Evolutionary conservation across 768 basidiomycete species (phyloP), one percentile per base, ranked within the genome.

Genomic region (Rhizopogon vesiculosus): DNA sequence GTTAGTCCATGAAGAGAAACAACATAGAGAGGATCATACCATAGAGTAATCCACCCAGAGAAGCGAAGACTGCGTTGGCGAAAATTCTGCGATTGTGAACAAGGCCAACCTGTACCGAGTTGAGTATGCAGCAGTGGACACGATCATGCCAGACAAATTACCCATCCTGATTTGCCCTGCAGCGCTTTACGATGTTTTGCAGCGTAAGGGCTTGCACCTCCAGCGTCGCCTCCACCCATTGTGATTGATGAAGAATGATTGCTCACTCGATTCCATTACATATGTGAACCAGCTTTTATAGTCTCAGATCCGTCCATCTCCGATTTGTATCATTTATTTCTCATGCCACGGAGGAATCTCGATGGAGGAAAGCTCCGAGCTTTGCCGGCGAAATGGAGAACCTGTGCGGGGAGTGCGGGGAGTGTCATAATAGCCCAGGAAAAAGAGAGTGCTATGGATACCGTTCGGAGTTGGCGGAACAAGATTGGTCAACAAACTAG

Each of bases 31-130:
- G 15, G 19, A 76, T 85, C 62, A 25, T 72, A 85, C 78, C 48
- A 25, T 49, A 49, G 33, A 49, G 48, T 15, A 92, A 69, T 62
- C 89, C 88, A 66, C 90, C 90, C 19, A 91, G 74, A 13, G 87
- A 89, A 3, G 89, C 89, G 62, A 91, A 92, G 18, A 88, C 78
- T 13, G 89, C 83, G 51, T 89, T 83, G 28, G 78, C 73, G 55
- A 90, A 84, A 28, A 87, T 73, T 60, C 75, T 78, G 45, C 80
- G 75, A 66, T 92, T 92, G 57, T 80, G 79, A 3, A 88, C 73
- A 38, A 89, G 74, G 7, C 86, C 87, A 54, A 77, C 78, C 86
- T 22, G 57, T 54, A 58, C 35, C 43, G 33, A 55, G 45, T 41
- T 43, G 48, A 35, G 28, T 16, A 12, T 12, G 49, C 18, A 43